A percentile compares a stretch with the other conserved stretches of the same genome.
These are phyloP conservation scores for Diaporthe citrichinensis DNA, from an alignment of 2,329 filamentous ascomycete genomes.

Conservation along the genomic window DNA sequence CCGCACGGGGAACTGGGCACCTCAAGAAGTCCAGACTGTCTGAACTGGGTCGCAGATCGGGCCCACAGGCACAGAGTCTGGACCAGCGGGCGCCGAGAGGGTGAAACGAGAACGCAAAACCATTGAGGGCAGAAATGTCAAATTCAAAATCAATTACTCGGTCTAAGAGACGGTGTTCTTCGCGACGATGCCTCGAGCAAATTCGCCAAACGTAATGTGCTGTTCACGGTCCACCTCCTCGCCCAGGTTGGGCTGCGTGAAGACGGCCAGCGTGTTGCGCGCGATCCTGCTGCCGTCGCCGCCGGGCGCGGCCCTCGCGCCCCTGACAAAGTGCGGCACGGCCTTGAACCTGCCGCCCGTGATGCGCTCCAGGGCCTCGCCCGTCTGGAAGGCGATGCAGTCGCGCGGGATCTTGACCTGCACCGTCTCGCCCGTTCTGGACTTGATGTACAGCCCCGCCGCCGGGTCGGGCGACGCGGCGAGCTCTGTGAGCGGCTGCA, in stretches of 20 bases:
- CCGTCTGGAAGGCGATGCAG: slow-evolving; percentile 96
- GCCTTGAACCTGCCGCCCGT: slow-evolving; percentile 93
- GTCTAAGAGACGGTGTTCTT: slow-evolving; percentile 68
- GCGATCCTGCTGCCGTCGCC: slow-evolving; percentile 66
- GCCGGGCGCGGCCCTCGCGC: slow-evolving; percentile 71
- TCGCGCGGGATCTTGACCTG: slow-evolving; percentile 93
- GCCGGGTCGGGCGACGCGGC: slow-evolving; percentile 82
- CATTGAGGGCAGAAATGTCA: not conserved
- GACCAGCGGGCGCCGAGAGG: slow-evolving; percentile 13
- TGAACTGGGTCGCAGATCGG: slow-evolving; percentile 15
- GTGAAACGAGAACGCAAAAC: slow-evolving; percentile 20
- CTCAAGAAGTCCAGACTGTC: slow-evolving; percentile 8
- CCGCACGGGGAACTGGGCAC: slow-evolving; percentile 6
- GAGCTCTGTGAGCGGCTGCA: slow-evolving; percentile 77
- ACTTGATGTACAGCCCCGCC: slow-evolving; percentile 94
- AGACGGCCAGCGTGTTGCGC: slow-evolving; percentile 93
- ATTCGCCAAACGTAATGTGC: slow-evolving; percentile 80
- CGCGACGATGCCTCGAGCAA: slow-evolving; percentile 74
- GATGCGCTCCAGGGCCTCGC: slow-evolving; percentile 91
- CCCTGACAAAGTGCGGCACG: slow-evolving; percentile 94
- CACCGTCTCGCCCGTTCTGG: slow-evolving; percentile 83
- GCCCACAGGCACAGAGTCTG: slow-evolving; percentile 21
- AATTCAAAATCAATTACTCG: slow-evolving; percentile 8
- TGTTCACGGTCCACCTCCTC: slow-evolving; percentile 80
- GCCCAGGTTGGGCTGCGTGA: slow-evolving; percentile 94